Evolutionary conservation across 2,329 filamentous ascomycete genomes (phyloP), one percentile per base, ranked within the genome.

Genomic region (Fusarium tricinctum): DNA sequence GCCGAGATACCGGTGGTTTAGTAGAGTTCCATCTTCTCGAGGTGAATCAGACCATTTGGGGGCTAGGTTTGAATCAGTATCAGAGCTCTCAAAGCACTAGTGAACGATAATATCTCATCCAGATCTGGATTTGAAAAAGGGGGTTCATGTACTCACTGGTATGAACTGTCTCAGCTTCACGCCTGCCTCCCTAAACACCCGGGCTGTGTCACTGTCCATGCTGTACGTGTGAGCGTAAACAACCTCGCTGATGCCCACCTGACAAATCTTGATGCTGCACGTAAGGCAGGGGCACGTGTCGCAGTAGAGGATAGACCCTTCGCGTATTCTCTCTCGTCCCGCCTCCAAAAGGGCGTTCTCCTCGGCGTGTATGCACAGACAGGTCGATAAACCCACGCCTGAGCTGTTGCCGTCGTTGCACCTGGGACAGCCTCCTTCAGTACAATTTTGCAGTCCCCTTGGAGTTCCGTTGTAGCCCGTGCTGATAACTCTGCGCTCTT

Each of bases 381-480:
- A 99, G 8, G 95, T 97, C 6, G 90, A 89, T 20, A 99, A 85
- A 1, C 88, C 89, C 45, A 90, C 85, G 23, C 96, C 96, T 43
- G 84, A 85, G 30, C 86, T 86, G 57, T 88, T 85, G 8, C 89
- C 91, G 52, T 87, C 86, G 78, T 99, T 98, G 80, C 96, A 99
- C 48, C 96, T 87, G 13, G 84, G 82, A 84, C 96, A 99, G 49
- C 96, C 96, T 70, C 96, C 96, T 74, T 97, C 92, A 72, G 91
- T 92, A 81, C 96, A 99, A 81, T 99, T 99, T 56, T 83, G 88
- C 74, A 97, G 84, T 43, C 94, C 91, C 22, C 95, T 86, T 13
- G 96, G 94, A n/a, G 96, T 98, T 65, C 96, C 96, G 79, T 99
- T 99, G 82, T 99, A 99, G 20, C 96, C 96, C 0, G 96, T 99